Evolutionary conservation across 1,284 basidiomycete genomes (phyloP), one percentile per base, ranked within the genome.

Genomic region (Rhodotorula sp.): DNA sequence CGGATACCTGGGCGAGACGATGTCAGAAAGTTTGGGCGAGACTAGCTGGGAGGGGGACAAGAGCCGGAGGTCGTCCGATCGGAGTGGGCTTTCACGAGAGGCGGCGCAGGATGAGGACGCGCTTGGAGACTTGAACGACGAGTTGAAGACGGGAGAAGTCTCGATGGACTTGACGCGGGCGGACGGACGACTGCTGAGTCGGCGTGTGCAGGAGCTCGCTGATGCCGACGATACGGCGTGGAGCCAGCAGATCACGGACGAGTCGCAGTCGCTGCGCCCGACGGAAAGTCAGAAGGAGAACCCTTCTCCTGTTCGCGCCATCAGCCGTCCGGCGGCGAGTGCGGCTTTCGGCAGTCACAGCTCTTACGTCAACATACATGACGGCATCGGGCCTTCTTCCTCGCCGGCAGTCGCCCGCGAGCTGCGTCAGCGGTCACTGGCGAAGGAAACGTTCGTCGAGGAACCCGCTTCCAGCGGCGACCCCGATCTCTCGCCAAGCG

Each of bases 401-500:
- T 72, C 70, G 2, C 67, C 67, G 4, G 48, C 44, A 18, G 62
- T 69, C 31, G 70, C 65, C 6, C 55, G 18, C 9, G 56, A 72
- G 16, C 67, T 72, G 1, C 62, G 69, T 4, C 26, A 51, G 10
- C 26, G 67, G 10, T 59, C 56, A 13, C 28, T 59, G 13, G 26
- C 50, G n/a, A 67, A 47, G 51, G 37, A 48, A 48, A 13, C 46
- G 18, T 22, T 24, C 26, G 15, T 44, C 16, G 30, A 50, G 15
- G 50, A 57, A 37, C 64, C 65, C 2, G 48, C 57, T 1, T 57
- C 57, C 47, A 59, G 64, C 30, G 64, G 44, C 30, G 64, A 69
- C 24, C 40, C 51, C 44, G 53, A 51, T 31, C 30, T 59, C 20
- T 22, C 31, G 24, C 22, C 47, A 9, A 60, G 64, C 51, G 50